Base-by-base conservation (phyloP, 1,284 basidiomycete species). In the Fomitiporia mediterranea region DNA sequence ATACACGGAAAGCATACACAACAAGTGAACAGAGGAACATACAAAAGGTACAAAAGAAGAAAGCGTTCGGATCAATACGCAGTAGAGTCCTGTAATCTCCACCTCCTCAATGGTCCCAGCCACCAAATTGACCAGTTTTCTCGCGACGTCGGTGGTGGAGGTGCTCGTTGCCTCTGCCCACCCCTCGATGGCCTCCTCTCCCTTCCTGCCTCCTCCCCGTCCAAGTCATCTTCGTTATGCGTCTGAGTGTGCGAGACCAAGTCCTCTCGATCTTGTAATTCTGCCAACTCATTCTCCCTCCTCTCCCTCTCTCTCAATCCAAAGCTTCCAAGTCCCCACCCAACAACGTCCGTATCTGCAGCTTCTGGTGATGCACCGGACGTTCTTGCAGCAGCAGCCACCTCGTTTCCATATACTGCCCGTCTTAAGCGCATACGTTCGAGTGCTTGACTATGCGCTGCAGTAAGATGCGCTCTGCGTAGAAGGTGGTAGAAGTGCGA, bases 61-160 rank as follows among this genome's bases (percentile, higher is more conserved):
- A n/a, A n/a, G n/a, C n/a, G n/a, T n/a, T n/a, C n/a, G n/a, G n/a
- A n/a, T 43, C 40, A 80, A 68, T 91, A 91, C 51, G 76, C 74
- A 19, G 88, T 90, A 59, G 83, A 81, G 64, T 91, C 89, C 62
- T 84, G 80, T 63, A 90, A 68, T 51, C 88, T 73, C 88, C 89
- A 91, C 38, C 77, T 74, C 42, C 78, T 73, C 28, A 91, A 67
- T 2, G 89, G 88, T 0, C 86, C 86, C 85, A 86, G 89, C 82
- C 86, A 88, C 84, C 83, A 89, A 60, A 85, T 62, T 32, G 80
- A 78, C 51, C 71, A 69, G 42, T 46, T 44, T 6, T 57, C 47
- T 9, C 32, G 39, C 21, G n/a, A 27, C 27, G 46, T 21, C 4
- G 57, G 53, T 13, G 27, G 35, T 13, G 51, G 35, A 9, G 56